Evolutionary conservation across 768 basidiomycete genomes (phyloP), one percentile per base, ranked within the genome.

Genomic region (Bullera alba): DNA sequence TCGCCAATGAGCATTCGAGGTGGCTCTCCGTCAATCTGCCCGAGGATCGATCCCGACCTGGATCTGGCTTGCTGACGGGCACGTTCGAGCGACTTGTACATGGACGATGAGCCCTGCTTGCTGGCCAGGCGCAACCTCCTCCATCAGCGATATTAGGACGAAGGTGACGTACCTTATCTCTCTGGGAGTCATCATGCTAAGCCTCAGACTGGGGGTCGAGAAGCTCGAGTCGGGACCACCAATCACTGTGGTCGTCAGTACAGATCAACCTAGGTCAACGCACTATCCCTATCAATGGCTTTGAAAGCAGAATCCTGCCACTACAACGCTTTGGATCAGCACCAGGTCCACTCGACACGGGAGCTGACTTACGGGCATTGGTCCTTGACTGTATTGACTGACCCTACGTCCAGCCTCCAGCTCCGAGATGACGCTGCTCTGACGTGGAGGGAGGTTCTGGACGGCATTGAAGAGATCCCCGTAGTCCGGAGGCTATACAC

Each of bases 171-270:
- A 67, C 65, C 54, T 45, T 2, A 48, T 46, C 36, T 67, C 65
- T 55, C 61, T 61, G 15, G 65, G 65, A 1, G 65, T 67, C 59
- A 67, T 67, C 41, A 53, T 25, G 41, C 61, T 67, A n/a, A 63
- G 44, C n/a, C 51, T 50, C 5, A 56, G 54, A 47, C 48, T 58
- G 7, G 48, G 47, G 1, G 58, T 53, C 1, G 64, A 56, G 39
- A 60, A 56, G 47, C 53, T 48, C 0, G 56, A 50, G 35, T 59
- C 58, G 21, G 39, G 42, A 0, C 41, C 36, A n/a, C n/a, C n/a
- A n/a, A 29, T 54, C 49, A 29, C 19, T 19, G 43, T 43, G 48
- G 27, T 46, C 58, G 53, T 19, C 10, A 12, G 14, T 21, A 43
- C 12, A 38, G 21, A 8, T 34, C 36, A 36, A n/a, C n/a, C 14